Base-by-base conservation (phyloP, 192 early-diverging fungal species). In the Umbelopsis ramanniana region DNA sequence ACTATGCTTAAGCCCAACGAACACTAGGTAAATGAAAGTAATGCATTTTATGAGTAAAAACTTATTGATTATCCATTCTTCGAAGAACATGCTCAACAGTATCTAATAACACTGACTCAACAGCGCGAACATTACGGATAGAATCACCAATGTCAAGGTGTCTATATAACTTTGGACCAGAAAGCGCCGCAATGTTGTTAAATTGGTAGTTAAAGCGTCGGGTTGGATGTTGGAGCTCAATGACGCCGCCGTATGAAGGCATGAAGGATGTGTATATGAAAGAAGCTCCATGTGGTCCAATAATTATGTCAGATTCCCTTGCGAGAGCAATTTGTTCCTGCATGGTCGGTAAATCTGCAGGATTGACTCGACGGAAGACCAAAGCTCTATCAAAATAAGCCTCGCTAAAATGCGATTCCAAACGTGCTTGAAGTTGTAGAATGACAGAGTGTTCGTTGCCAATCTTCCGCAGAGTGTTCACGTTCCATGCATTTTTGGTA, bases 171-270 rank as follows among this genome's bases (percentile, higher is more conserved):
- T 63, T 63, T 29, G 57, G 52, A 29, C 53, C 71, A n/a, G 38
- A 63, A 3, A 72, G 55, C 11, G 29, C 37, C 10, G 45, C 29
- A 55, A 72, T 72, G n/a, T 72, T 72, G 6, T 19, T 46, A 24
- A 72, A 72, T 26, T 72, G 71, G 54, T 46, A 72, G 57, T 72
- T 72, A 21, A 57, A 57, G 17, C 52, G 52, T 4, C 71, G 52
- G 17, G 38, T 60, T 11, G 71, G 71, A 46, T 72, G 71, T 21
- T 72, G 71, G 19, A 72, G 71, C 52, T 72, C 71, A n/a, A 72
- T 29, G 8, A 72, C 35, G 23, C 52, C 52, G 10, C 71, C 71
- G 26, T 53, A 46, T 11, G 71, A 35, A 17, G 52, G 71, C 43
- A 57, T 22, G 45, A 52, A 72, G 17, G 45, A 35, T 14, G 71